Evolutionary conservation across 805 yeast genomes (phyloP), one percentile per base, ranked within the genome.

Genomic region (Hanseniaspora guilliermondii): DNA sequence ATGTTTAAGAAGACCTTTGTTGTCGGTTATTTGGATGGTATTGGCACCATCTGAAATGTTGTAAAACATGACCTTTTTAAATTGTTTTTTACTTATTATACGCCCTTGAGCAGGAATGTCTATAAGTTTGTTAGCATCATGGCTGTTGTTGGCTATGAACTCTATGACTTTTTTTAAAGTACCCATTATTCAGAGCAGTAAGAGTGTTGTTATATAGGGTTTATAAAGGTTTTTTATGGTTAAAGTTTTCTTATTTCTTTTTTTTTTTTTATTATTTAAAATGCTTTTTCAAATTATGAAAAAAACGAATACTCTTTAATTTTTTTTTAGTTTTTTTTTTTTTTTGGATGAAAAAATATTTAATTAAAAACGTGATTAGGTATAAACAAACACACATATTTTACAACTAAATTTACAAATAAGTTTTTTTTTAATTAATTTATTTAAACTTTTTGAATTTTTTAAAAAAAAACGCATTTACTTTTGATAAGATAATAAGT

Each of bases 11-110:
- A 57, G 58, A 47, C 56, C 38, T 3, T 53, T 57, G 1, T 68
- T 66, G 17, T 60, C 60, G 2, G 74, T 66, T 4, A 82, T 67
- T 0, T 82, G 79, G 55, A 87, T 76, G 61, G 76, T 78, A 56
- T 89, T 63, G 33, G 74, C 69, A 0, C 97, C 97, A 65, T 93
- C 97, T 2, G 76, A 68, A 11, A 93, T 59, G 61, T 87, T 95
- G 4, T 88, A 70, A 66, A 93, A 93, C 0, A 87, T 84, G 4
- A 85, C 74, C 53, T 82, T 83, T 63, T 88, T 88, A 64, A 87
- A 76, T 8, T 74, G 66, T 49, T 96, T 75, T 1, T 87, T 77
- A 0, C 88, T 76, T 53, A 78, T 78, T 22, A 93, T 76, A 82
- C 87, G 82, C 0, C 97, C 98, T 27, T 74, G 70, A 5, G 85